Evolutionary conservation across 768 basidiomycete species (phyloP).

Genomic region (Atractiella rhizophila): DNA sequence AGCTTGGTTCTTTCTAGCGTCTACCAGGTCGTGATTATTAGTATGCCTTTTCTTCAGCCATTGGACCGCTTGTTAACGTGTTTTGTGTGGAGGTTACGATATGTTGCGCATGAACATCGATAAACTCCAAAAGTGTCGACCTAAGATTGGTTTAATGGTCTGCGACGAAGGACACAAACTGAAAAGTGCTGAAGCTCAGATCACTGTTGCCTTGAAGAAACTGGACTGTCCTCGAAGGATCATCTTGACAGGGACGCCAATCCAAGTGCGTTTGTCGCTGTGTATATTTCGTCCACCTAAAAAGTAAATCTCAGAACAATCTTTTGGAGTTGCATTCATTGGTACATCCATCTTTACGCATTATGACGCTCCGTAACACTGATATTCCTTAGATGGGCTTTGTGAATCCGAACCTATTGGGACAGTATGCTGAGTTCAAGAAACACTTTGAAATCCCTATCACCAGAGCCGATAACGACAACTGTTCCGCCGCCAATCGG

Average conservation of each 20-base stretch:
- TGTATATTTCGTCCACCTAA: not conserved
- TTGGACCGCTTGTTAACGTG: not conserved
- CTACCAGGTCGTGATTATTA: constrained; percentile 51
- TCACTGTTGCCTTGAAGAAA: constrained; percentile 55
- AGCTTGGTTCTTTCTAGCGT: constrained; percentile 42
- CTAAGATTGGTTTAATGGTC: constrained; percentile 72
- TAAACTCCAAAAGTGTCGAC: constrained; percentile 24
- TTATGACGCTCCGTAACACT: not conserved
- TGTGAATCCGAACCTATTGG: constrained; percentile 73
- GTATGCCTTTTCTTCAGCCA: constrained; percentile 39
- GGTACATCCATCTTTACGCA: constrained; percentile 29
- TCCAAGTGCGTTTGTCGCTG: constrained; percentile 24
- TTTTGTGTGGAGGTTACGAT: not conserved
- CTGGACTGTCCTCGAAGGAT: constrained; percentile 50
- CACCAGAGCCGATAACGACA: constrained; percentile 54
- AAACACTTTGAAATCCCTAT: constrained; percentile 56
- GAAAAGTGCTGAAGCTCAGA: constrained; percentile 77
- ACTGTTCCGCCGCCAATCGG: constrained; percentile 41
- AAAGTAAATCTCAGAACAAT: constrained; percentile 48
- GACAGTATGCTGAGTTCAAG: constrained; percentile 21
- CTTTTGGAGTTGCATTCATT: constrained; percentile 85
- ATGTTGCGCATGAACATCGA: constrained; percentile 18
- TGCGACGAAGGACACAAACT: constrained; percentile 93
- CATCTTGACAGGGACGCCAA: constrained; percentile 85
- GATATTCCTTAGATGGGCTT: constrained; percentile 76